Evolutionary conservation across 441 rosid species (phyloP).

Genomic region (Jatropha multifida): DNA sequence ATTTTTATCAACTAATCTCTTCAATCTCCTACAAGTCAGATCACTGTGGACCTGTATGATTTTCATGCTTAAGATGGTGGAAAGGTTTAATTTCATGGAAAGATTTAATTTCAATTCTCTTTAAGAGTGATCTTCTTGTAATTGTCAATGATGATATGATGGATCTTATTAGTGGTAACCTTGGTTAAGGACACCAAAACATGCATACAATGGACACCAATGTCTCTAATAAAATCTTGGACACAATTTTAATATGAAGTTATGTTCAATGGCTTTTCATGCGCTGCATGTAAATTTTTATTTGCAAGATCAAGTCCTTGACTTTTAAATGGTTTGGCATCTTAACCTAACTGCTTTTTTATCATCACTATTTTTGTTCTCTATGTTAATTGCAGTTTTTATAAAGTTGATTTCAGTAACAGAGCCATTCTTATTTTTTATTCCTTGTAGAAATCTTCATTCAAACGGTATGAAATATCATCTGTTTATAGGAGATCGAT

Average conservation of each 20-base stretch:
- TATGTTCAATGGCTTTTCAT: not conserved
- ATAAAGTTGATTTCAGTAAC: conserved; percentile 3
- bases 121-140: not conserved
- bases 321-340: not conserved
- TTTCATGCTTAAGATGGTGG: conserved; percentile 5
- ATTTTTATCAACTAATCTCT: not conserved
- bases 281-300: not conserved
- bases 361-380: not conserved
- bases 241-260: not conserved
- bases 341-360: not conserved
- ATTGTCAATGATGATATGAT: not conserved
- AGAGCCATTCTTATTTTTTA: conserved; percentile 10
- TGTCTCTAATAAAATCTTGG: not conserved
- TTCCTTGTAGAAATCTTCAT: conserved; percentile 70
- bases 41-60: not conserved
- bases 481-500: conserved; percentile 84
- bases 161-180: not conserved
- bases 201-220: not conserved
- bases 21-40: not conserved
- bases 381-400: conserved; percentile 13
- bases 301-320: not conserved
- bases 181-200: conserved; percentile 2
- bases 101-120: not conserved
- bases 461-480: conserved; percentile 85
- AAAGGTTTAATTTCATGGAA: too few species aligned